Base-by-base conservation (phyloP, 2,329 filamentous ascomycete species). In the Dactylonectria estremocensis region DNA sequence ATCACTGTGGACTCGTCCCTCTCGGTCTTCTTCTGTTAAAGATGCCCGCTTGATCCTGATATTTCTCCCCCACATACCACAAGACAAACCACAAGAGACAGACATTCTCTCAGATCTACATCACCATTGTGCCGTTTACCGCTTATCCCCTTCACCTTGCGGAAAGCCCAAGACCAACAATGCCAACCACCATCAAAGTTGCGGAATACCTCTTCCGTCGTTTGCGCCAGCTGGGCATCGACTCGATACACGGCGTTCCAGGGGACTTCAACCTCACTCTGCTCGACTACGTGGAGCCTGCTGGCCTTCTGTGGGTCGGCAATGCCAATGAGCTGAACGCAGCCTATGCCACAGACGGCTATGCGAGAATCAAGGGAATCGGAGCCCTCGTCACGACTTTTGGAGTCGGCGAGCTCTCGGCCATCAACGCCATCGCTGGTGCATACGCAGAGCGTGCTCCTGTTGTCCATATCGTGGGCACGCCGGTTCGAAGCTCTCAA, bases 271-370 rank as follows among this genome's bases (percentile, higher is more conserved):
- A 83, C 48, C 79, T 83, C 13, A 75, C 71, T 0, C 65, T 80
- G 22, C 76, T 83, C 5, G 82, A 83, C 69, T 75, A 80, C 37
- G 74, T 83, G 61, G 74, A 79, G 53, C 80, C 80, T 0, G 63
- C 78, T 6, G 81, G 80, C 2, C 70, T 84, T 18, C 71, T 69
- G 14, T 84, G 82, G 82, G 83, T 87, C 11, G 87, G 87, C 66
- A 89, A 86, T 67, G 82, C 84, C 61, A 90, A 90, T 70, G 88
- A 90, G 76, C 83, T 90, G 54, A 89, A 89, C 69, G 85, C 86
- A 3, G 86, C 82, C 3, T 89, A 89, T 67, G 86, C 87, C 0
- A 86, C 86, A 3, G 88, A 90, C 69, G 88, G 87, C 2, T 90
- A 90, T 69, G 83, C 86, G 3, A 80, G 88, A 13, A 82, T 88